Evolutionary conservation across 345 rosid genomes (phyloP), one percentile per base, ranked within the genome.

Genomic region (Melaleuca alternifolia): DNA sequence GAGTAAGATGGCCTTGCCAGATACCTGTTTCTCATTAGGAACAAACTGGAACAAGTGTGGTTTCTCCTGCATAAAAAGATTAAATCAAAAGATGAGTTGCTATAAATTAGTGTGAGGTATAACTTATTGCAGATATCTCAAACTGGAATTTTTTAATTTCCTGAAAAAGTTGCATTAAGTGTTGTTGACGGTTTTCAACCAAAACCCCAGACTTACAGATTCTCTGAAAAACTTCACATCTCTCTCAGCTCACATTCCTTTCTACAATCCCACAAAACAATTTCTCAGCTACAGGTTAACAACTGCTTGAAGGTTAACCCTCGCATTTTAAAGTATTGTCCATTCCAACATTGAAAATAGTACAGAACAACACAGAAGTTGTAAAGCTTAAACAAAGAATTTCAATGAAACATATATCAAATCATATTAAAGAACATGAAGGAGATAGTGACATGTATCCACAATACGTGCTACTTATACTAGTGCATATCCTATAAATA

Each of bases 21-120:
- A 83, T 89, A 97, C 99, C 96, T 97, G 99, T 86, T 94, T 94
- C 91, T 97, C 96, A 87, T 97, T 97, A 86, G 98, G 98, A 93
- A 95, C 97, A 91, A 97, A 97, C 91, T 96, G 98, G 92, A 96
- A 97, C 50, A 94, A 88, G 88, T 94, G 96, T 83, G 99, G 99
- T 86, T 94, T 94, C 91, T 95, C 98, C 99, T 97, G 95, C 87
- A 90, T 52, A 79, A 59, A 79, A 59, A 71, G 26, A 71, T 71
- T 37, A 20, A 37, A 71, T 71, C 81, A 71, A 71, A 71, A 71
- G 48, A 37, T 37, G 11, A 71, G 81, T 71, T 6, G 5, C 81
- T 37, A 71, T 37, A 4, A 18, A 71, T 71, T 15, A 71, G 48
- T 37, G 48, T 48, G 81, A 71, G 81, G 48, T 71, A 71, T 0